phyloP scores from a whole-genome alignment of 345 rosid genomes.

The Acer yangbiense region DNA sequence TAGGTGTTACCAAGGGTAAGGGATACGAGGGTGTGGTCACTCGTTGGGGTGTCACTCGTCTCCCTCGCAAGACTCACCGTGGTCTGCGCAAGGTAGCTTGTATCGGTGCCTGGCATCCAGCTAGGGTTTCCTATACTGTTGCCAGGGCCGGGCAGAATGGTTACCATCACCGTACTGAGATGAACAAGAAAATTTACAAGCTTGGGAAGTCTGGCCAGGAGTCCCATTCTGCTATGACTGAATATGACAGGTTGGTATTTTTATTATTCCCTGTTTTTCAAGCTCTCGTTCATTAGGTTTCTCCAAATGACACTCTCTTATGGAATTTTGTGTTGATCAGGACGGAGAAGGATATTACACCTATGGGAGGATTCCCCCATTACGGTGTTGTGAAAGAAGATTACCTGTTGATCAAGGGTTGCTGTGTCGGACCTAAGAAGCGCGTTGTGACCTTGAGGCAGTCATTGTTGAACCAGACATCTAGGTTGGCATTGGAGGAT shows the following conservation, averaged over 20 bases:
- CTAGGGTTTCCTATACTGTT: constrained; percentile 92
- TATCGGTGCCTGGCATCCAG: constrained; percentile 99
- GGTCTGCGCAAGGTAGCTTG: constrained; percentile 98
- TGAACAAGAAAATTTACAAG: constrained; percentile 90
- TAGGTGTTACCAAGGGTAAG: constrained; percentile 92
- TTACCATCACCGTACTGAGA: constrained; percentile 86
- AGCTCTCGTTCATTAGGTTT: background rate
- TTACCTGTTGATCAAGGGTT: constrained; percentile 81
- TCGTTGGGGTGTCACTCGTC: constrained; percentile 96
- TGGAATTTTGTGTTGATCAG: constrained; percentile 13
- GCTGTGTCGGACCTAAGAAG: constrained; percentile 90
- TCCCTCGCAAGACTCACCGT: constrained; percentile 92
- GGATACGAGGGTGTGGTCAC: constrained; percentile 95
- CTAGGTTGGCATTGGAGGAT: constrained; percentile 71
- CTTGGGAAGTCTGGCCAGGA: constrained; percentile 83
- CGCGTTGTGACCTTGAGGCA: constrained; percentile 88
- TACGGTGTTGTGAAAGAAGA: constrained; percentile 87
- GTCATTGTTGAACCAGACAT: constrained; percentile 69
- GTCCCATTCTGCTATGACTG: constrained; percentile 72
- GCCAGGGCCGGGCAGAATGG: constrained; percentile 98
- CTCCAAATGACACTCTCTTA: background rate
- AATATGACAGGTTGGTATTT: constrained; percentile 64
- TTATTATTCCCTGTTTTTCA: background rate
- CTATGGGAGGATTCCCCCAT: constrained; percentile 92
- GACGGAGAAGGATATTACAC: constrained; percentile 91